These are phyloP conservation scores for Aspergillus alliaceus DNA, from an alignment of 2,329 filamentous ascomycete species.

Conservation along the genomic window DNA sequence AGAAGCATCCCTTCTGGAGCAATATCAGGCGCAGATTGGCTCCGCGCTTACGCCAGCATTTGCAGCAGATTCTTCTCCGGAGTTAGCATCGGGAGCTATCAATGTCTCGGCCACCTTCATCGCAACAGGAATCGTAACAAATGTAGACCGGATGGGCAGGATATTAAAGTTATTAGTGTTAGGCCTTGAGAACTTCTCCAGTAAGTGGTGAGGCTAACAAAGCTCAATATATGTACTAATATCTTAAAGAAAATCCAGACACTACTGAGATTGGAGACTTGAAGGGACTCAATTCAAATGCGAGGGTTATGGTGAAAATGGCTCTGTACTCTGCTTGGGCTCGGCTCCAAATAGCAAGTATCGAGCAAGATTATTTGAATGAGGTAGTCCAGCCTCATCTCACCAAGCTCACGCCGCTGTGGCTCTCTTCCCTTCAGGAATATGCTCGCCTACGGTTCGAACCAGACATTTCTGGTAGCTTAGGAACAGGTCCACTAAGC, in stretches of 20 bases:
- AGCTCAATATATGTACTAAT: slow-evolving; percentile 8
- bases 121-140: slow-evolving; percentile 93
- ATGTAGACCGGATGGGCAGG: slow-evolving; percentile 97
- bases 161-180: slow-evolving; percentile 92
- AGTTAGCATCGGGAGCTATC: slow-evolving; percentile 91
- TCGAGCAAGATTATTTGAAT: slow-evolving; percentile 83
- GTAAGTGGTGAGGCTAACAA: slow-evolving; percentile 36
- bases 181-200: slow-evolving; percentile 88
- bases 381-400: slow-evolving; percentile 90
- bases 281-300: slow-evolving; percentile 89
- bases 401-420: slow-evolving; percentile 83
- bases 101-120: slow-evolving; percentile 99
- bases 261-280: slow-evolving; percentile 89
- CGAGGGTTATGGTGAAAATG: slow-evolving; percentile 98
- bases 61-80: slow-evolving; percentile 90
- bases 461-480: slow-evolving; percentile 90
- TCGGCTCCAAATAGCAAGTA: slow-evolving; percentile 90
- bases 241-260: slow-evolving; percentile 61
- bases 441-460: slow-evolving; percentile 93
- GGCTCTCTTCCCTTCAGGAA: slow-evolving; percentile 89
- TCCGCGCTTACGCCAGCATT: slow-evolving; percentile 96
- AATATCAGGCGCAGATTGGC: slow-evolving; percentile 97
- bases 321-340: slow-evolving; percentile 97
- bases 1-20: slow-evolving; percentile 93
- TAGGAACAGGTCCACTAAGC: slow-evolving; percentile 77